Base-by-base conservation (phyloP, 768 basidiomycete genomes). In the Lanmaoa pseudosensibilis region DNA sequence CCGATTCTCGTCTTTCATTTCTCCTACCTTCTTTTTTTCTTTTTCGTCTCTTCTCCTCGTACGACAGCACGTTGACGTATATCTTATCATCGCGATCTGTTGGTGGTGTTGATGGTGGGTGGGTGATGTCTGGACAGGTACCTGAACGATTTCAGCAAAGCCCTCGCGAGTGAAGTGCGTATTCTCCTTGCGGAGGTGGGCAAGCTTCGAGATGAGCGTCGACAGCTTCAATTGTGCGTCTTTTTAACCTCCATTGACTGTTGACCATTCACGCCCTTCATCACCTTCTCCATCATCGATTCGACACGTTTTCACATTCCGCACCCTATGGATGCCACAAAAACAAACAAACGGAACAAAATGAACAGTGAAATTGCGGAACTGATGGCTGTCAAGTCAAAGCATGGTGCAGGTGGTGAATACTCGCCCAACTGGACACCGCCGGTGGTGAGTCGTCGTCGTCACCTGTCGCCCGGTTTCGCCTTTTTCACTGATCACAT, bases 311-410 rank as follows among this genome's bases (percentile, higher is more conserved):
- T 11, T 19, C 46, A 18, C 30, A 13, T 25, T 16, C 40, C 3
- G 38, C 21, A 8, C 9, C 25, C 8, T 8, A 23, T 43, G 56
- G n/a, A 37, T 21, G 19, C 23, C 43, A 34, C 16, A 11, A 19
- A 34, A 34, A 34, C 12, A 5, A 38, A 50, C n/a, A 16, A 15
- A 55, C 37, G 48, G 49, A 40, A 37, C 15, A 13, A 43, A 25
- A n/a, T 0, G 49, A 25, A 25, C 65, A 92, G 91, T 60, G 91
- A 94, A 71, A 90, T 94, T 60, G 85, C 90, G 25, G 88, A 90
- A 69, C 77, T 93, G 56, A 88, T 93, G 88, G 81, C 83, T 48
- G 78, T 91, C 48, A 90, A 90, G 69, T 84, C 90, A 19, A 92
- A 93, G 70, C 87, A 90, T 68, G 86, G 89, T 19, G 80, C 85